Evolutionary conservation across 2,329 filamentous ascomycete genomes (phyloP), one percentile per base, ranked within the genome.

Genomic region (Trichoderma breve): DNA sequence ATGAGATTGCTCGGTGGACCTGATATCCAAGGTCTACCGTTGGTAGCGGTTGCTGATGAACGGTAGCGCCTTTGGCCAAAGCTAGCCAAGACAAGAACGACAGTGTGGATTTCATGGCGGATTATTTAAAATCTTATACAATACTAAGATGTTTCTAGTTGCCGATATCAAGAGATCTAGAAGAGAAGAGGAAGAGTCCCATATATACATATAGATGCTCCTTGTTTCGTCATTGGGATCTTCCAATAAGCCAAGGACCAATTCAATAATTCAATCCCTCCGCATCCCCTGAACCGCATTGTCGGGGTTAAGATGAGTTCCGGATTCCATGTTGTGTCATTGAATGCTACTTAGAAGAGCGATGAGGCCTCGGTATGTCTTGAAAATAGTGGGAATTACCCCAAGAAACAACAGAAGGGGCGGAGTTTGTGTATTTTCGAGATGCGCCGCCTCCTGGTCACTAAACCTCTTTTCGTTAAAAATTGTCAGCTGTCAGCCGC

Each of bases 1-100:
- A 72, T 36, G 70, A 72, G 39, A 72, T 70, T 14, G 65, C 70
- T 8, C 70, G 70, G 12, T 72, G 70, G 24, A 72, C 65, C 34
- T 72, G 70, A 39, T 72, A 72, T 14, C 55, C 64, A 24, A 72
- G 65, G 6, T 72, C 70, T 28, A 72, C 65, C 2, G 55, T 72
- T 26, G 70, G 64, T 6, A 71, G 62, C n/a, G 3, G 4, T 12
- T 51, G 39, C 28, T 69, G n/a, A n/a, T 26, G 53, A 5, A 21
- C 26, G 24, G n/a, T 6, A 3, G 66, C 21, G 39, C 55, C 26
- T 3, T n/a, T 9, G 4, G 26, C 36, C 9, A 69, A 43, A 7
- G 66, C 34, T 15, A 61, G 26, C 55, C 55, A 60, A n/a, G 55
- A 60, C 1, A 69, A 18, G 3, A 60, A 32, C 18, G 53, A 3